Evolutionary conservation across 148 eudicot species (phyloP), one percentile per base, ranked within the genome.

Genomic region (Camellia japonica): DNA sequence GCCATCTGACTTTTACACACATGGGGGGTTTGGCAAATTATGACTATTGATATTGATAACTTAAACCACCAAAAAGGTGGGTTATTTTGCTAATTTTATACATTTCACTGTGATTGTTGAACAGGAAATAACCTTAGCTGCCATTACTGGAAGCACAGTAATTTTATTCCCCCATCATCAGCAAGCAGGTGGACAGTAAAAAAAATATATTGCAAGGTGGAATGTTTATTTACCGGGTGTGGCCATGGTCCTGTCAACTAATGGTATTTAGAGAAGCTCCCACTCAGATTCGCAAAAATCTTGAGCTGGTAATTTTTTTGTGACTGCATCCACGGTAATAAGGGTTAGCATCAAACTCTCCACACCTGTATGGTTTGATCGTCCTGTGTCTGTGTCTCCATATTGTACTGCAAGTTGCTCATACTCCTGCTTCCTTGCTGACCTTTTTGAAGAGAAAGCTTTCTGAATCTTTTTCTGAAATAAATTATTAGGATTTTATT

Each of bases 381-480:
- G 30, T 30, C 19, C 72, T 78, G 74, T 7, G 23, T 80, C 62
- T 2, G 30, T 58, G 59, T 52, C 77, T 56, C 52, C 64, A 55
- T 79, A 59, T 13, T 46, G 74, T 38, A 71, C 78, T 4, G 79
- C 82, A 65, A 76, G 77, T 43, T 80, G 81, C 74, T 82, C 46
- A 42, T 82, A 82, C 74, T 83, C 85, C 72, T 82, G 81, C 67
- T 84, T 82, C 78, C 80, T 85, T 73, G 82, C 66, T n/a, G 74
- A 81, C 49, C 71, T 83, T 80, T 81, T 87, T 51, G 80, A 56
- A 30, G 80, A 80, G 66, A 88, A 68, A 55, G 85, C 88, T 47
- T 81, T 74, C 61, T 71, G 76, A 70, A 88, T 72, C 77, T 84
- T 88, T 74, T 85, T 85, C 90, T 88, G 75, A 54, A 62, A 80